Evolutionary conservation across 768 basidiomycete species (phyloP).

Genomic region (Suillus brevipes): DNA sequence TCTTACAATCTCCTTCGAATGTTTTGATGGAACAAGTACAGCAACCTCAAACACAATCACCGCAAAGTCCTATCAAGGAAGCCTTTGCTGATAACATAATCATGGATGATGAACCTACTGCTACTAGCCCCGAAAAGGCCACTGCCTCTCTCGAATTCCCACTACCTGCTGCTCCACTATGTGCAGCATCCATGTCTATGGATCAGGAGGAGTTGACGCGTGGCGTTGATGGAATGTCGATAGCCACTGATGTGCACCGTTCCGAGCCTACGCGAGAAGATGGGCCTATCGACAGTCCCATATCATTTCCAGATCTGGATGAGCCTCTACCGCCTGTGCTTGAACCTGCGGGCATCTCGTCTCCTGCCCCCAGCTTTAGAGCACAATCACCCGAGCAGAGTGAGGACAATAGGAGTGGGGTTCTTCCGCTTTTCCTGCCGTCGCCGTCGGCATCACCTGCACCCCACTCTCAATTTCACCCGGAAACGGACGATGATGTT

Average conservation of each 20-base stretch:
- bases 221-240: constrained; percentile 21
- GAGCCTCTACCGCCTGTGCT: constrained; percentile 12
- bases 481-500: constrained; percentile 22
- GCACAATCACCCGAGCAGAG: constrained; percentile 16
- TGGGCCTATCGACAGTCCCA: constrained; percentile 23
- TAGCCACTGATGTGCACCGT: constrained; percentile 18
- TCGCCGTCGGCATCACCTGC: constrained; percentile 41
- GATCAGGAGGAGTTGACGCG: constrained; percentile 11
- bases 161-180: background rate
- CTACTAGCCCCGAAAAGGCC: background rate
- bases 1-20: constrained; percentile 4
- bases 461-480: constrained; percentile 16
- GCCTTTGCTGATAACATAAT: background rate
- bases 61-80: constrained; percentile 1
- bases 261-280: constrained; percentile 15
- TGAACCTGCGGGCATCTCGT: constrained; percentile 5
- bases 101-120: background rate
- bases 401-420: constrained; percentile 16
- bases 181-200: background rate
- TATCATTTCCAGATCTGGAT: constrained; percentile 13
- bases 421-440: constrained; percentile 49
- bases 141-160: background rate
- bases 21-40: background rate
- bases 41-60: background rate
- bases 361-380: constrained; percentile 10